These are phyloP conservation scores for Pythium sp. DNA, from an alignment of 352 stramenopile species.

Conservation along the genomic window DNA sequence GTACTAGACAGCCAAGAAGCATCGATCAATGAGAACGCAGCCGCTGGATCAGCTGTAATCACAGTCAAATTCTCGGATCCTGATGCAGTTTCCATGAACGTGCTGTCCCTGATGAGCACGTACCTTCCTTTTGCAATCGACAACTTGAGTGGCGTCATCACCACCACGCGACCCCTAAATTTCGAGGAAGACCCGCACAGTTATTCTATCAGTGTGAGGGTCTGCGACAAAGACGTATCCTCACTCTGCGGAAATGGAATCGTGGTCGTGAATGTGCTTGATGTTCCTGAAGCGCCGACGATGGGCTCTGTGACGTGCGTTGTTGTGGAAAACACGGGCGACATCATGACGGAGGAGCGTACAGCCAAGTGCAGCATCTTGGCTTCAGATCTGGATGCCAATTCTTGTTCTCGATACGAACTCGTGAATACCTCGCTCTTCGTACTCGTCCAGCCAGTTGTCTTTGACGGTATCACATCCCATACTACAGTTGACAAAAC, in stretches of 20 bases:
- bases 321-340: slow-evolving; percentile 45
- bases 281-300: slow-evolving; percentile 36
- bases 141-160: slow-evolving; percentile 20
- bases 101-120: neutral
- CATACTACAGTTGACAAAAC: neutral
- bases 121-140: slow-evolving; percentile 14
- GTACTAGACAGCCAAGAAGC: slow-evolving; percentile 24
- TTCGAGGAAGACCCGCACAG: slow-evolving; percentile 37
- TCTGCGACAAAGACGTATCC: slow-evolving; percentile 34
- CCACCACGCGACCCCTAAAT: slow-evolving; percentile 38
- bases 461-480: neutral
- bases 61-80: slow-evolving; percentile 32
- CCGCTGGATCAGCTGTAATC: slow-evolving; percentile 27
- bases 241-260: slow-evolving; percentile 38
- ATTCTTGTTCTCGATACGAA: slow-evolving; percentile 46
- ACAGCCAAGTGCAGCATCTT: slow-evolving; percentile 31
- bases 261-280: slow-evolving; percentile 28
- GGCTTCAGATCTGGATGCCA: slow-evolving; percentile 37
- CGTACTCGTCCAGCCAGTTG: neutral
- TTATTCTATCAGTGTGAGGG: slow-evolving; percentile 36
- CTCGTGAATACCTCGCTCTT: slow-evolving; percentile 23
- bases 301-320: slow-evolving; percentile 29
- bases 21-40: slow-evolving; percentile 37
- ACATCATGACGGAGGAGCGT: slow-evolving; percentile 19
- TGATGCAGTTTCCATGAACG: slow-evolving; percentile 29